Evolutionary conservation across 805 yeast genomes (phyloP).

Genomic region (Saitoella complicata): DNA sequence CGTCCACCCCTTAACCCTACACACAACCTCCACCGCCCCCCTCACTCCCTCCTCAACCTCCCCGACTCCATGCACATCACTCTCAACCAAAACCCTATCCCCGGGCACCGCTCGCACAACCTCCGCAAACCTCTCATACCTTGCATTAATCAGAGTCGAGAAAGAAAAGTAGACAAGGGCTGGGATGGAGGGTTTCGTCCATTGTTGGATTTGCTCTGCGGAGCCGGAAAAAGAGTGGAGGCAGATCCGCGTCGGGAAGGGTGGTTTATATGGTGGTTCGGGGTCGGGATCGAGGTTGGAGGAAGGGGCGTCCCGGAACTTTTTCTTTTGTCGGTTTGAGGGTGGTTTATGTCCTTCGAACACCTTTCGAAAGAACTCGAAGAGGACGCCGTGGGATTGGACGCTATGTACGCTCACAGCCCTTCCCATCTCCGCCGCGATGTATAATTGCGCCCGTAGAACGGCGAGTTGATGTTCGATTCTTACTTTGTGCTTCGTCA

Average conservation of each 20-base stretch:
- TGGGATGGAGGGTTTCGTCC: conserved; percentile 26
- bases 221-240: conserved; percentile 84
- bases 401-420: conserved; percentile 77
- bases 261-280: conserved; percentile 1
- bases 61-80: conserved; percentile 30
- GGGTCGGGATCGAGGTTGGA: neutral
- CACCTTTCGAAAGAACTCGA: conserved; percentile 25
- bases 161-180: conserved; percentile 33
- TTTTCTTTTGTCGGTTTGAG: conserved; percentile 2
- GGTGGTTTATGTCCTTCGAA: conserved; percentile 8
- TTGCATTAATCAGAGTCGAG: conserved; percentile 33
- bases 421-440: conserved; percentile 34
- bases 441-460: conserved; percentile 31
- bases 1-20: conserved; percentile 10
- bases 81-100: conserved; percentile 32
- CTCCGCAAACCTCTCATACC: conserved; percentile 19
- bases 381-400: conserved; percentile 50
- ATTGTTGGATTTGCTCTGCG: conserved; percentile 40
- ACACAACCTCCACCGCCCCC: conserved; percentile 5
- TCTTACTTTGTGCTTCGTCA: conserved; percentile 36
- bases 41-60: conserved; percentile 12
- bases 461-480: conserved; percentile 51
- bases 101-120: conserved; percentile 23
- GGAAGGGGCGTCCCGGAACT: neutral
- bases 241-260: conserved; percentile 27